Evolutionary conservation across 129 eudicot species (phyloP).

Genomic region (Helichrysum umbraculigerum): DNA sequence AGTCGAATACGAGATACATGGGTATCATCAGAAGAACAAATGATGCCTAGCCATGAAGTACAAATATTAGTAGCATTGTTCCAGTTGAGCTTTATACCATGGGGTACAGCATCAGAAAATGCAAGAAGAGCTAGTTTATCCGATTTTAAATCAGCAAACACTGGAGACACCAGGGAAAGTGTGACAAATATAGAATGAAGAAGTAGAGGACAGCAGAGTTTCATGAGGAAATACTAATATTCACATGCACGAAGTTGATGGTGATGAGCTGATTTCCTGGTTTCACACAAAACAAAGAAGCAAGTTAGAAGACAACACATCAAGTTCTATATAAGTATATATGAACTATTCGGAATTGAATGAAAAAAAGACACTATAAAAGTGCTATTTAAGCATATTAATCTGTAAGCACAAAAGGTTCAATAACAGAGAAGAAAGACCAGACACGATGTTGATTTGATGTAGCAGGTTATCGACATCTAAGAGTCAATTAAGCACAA

Average conservation of each 20-base stretch:
- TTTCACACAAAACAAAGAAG: constrained; percentile 17
- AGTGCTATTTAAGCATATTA: background rate
- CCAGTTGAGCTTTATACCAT: constrained; percentile 74
- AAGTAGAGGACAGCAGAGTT: constrained; percentile 32
- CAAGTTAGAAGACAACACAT: constrained; percentile 6
- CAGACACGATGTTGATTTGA: background rate
- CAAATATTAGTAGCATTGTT: constrained; percentile 42
- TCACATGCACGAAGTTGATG: constrained; percentile 23
- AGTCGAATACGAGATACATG: constrained; percentile 53
- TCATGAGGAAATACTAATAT: constrained; percentile 37
- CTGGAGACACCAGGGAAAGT: constrained; percentile 44
- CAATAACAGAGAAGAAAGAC: constrained; percentile 14
- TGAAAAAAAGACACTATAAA: background rate
- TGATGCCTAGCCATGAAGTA: constrained; percentile 63
- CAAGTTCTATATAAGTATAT: background rate
- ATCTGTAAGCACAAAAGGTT: background rate
- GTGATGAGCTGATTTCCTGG: constrained; percentile 34
- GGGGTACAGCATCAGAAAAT: constrained; percentile 60
- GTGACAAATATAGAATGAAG: constrained; percentile 37
- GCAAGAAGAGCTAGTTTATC: constrained; percentile 66
- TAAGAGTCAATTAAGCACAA: background rate
- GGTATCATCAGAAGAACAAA: constrained; percentile 39
- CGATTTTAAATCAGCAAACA: constrained; percentile 43
- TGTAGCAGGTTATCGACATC: constrained; percentile 10
- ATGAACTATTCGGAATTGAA: background rate